Evolutionary conservation across 2,329 filamentous ascomycete genomes (phyloP).

Genomic region (Parasarocladium wereldwijsianum): DNA sequence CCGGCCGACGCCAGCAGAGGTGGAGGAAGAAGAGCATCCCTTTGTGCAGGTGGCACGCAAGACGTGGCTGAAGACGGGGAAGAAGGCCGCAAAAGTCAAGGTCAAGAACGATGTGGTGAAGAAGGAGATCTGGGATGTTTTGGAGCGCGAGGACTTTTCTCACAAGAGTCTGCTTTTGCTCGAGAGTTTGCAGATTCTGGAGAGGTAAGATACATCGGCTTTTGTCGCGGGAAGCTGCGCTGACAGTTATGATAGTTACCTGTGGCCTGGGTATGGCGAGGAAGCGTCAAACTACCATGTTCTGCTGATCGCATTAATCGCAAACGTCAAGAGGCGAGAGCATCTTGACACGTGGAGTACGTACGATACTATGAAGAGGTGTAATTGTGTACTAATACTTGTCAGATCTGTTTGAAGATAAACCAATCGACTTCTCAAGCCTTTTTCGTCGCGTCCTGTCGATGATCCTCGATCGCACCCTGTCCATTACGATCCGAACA

Average conservation of each 20-base stretch:
- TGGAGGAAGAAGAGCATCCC: constrained; percentile 55
- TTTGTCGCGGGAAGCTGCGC: neutral
- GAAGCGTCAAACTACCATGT: constrained; percentile 87
- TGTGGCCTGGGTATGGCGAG: constrained; percentile 88
- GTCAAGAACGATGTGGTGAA: constrained; percentile 79
- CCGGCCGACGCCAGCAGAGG: constrained; percentile 43
- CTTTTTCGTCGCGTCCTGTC: constrained; percentile 84
- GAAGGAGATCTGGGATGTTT: constrained; percentile 71
- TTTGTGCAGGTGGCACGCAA: constrained; percentile 69
- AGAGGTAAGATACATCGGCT: constrained; percentile 42
- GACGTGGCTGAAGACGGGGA: constrained; percentile 63
- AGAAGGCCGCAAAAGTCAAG: constrained; percentile 48
- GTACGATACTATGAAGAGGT: constrained; percentile 11
- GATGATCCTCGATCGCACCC: constrained; percentile 60
- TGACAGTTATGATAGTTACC: constrained; percentile 41
- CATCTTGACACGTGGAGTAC: constrained; percentile 75
- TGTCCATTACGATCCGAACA: constrained; percentile 53
- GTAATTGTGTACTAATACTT: constrained; percentile 1
- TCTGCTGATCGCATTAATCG: constrained; percentile 69
- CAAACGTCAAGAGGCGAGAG: constrained; percentile 79
- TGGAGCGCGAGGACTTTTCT: constrained; percentile 70
- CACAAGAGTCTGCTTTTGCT: constrained; percentile 66
- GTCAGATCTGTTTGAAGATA: constrained; percentile 58
- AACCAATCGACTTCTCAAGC: constrained; percentile 68
- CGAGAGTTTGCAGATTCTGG: constrained; percentile 81